These are phyloP conservation scores for Coemansia sp. DNA, from an alignment of 192 early-diverging fungal species.

Conservation along the genomic window DNA sequence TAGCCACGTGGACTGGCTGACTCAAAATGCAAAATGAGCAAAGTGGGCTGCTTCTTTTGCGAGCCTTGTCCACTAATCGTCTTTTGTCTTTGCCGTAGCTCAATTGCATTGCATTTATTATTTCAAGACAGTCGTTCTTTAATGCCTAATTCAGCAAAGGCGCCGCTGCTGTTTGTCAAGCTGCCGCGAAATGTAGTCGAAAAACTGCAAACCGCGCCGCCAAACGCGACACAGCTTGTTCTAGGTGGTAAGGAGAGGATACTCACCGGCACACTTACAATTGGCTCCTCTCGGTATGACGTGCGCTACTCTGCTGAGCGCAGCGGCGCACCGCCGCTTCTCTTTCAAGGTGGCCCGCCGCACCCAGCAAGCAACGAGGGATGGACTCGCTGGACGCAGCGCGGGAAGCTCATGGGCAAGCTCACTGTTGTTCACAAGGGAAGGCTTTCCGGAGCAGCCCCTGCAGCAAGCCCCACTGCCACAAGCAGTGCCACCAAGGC, in stretches of 20 bases:
- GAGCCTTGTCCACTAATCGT: not conserved
- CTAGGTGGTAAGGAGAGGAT: constrained; percentile 50
- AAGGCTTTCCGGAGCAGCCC: not conserved
- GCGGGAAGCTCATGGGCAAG: constrained; percentile 38
- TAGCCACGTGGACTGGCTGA: too few relatives aligned
- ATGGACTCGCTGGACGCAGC: constrained; percentile 40
- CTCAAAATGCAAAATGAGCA: too few relatives aligned
- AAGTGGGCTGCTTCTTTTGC: too few relatives aligned
- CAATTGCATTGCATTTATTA: constrained; percentile 3
- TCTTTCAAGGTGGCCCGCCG: constrained; percentile 35
- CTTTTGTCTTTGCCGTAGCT: not conserved
- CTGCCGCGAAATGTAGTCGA: constrained; percentile 49
- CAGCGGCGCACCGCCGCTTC: constrained; percentile 28
- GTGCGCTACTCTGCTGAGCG: constrained; percentile 47
- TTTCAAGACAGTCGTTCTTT: not conserved
- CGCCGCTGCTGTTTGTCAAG: constrained; percentile 32
- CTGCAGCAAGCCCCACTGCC: not conserved
- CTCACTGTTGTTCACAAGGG: constrained; percentile 29
- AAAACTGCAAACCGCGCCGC: constrained; percentile 18
- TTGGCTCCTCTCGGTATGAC: constrained; percentile 29
- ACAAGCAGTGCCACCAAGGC: not conserved
- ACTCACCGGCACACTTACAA: constrained; percentile 23
- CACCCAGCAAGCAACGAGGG: constrained; percentile 7
- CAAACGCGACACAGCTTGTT: constrained; percentile 19
- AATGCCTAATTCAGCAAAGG: constrained; percentile 22